phyloP scores from a whole-genome alignment of 225 moss, liverwort and hornwort species.

The Lunularia cruciata region DNA sequence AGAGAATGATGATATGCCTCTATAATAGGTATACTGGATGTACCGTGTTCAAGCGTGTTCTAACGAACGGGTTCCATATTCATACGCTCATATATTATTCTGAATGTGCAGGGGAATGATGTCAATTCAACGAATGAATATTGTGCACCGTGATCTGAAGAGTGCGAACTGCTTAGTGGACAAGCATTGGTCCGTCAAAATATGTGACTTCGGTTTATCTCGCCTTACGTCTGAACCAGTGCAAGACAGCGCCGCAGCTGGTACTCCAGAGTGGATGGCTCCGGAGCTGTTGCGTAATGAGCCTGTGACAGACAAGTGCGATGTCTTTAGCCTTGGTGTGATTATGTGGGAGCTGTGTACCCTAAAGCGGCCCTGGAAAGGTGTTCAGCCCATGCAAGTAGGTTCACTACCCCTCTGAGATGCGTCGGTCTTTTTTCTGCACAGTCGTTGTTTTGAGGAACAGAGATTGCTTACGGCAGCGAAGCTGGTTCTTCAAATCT shows the following conservation, averaged over 20 bases:
- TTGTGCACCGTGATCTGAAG: constrained; percentile 93
- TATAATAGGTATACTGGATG: too few relatives aligned
- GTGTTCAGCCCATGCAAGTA: constrained; percentile 86
- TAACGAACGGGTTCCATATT: too few relatives aligned
- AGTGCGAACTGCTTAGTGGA: constrained; percentile 99
- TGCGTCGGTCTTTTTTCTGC: background rate
- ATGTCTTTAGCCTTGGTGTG: constrained; percentile 95
- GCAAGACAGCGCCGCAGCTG: constrained; percentile 71
- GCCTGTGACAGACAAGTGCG: constrained; percentile 90
- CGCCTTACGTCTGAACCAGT: constrained; percentile 72
- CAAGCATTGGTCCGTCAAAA: constrained; percentile 95
- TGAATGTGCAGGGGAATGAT: constrained; percentile 83
- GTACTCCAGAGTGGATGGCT: constrained; percentile 99
- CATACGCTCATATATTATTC: too few relatives aligned
- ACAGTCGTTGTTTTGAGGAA: background rate
- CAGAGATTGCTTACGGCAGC: too few relatives aligned
- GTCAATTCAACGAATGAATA: constrained; percentile 95
- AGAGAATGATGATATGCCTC: too few relatives aligned
- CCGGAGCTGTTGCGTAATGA: constrained; percentile 95
- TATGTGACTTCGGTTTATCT: constrained; percentile 94
- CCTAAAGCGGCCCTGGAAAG: constrained; percentile 86
- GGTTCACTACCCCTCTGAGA: constrained; percentile 20
- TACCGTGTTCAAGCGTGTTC: too few relatives aligned
- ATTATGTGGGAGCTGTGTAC: constrained; percentile 99
- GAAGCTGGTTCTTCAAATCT: too few relatives aligned